These are phyloP conservation scores for Fusarium redolens DNA, from an alignment of 2,329 filamentous ascomycete species.

Conservation along the genomic window DNA sequence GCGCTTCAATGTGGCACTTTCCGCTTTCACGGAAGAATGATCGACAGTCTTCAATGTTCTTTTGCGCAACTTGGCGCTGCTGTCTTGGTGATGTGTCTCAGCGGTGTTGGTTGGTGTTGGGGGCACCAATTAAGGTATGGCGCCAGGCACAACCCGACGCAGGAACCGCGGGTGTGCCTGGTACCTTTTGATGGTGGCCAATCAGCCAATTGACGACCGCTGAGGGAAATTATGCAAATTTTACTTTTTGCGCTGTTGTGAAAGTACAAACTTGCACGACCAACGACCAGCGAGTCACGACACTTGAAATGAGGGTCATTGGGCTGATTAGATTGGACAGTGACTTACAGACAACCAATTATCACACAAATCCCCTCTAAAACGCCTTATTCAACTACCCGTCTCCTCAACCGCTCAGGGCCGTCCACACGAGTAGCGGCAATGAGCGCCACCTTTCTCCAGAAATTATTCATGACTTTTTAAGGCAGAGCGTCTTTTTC, in stretches of 20 bases:
- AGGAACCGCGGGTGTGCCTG: conserved; percentile 41
- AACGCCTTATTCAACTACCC: conserved; percentile 7
- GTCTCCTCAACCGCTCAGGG: conserved; percentile 1
- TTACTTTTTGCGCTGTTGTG: conserved; percentile 37
- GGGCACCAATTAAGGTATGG: conserved; percentile 25
- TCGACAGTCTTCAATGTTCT: conserved; percentile 9
- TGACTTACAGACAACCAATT: conserved; percentile 2
- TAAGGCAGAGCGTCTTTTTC: conserved; percentile 9
- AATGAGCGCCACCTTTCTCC: conserved; percentile 14
- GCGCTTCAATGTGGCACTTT: conserved; percentile 14
- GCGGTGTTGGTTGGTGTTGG: neutral
- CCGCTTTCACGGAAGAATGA: conserved; percentile 14
- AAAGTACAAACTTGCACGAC: neutral
- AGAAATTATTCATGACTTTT: conserved; percentile 7
- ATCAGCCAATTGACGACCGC: conserved; percentile 8
- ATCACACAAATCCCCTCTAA: neutral
- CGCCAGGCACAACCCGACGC: conserved; percentile 42
- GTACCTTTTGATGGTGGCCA: conserved; percentile 1
- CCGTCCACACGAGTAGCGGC: conserved; percentile 14
- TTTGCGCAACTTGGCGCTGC: conserved; percentile 8
- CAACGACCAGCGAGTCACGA: conserved; percentile 5
- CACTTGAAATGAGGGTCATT: conserved; percentile 12
- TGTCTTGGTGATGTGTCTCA: neutral
- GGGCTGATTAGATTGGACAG: conserved; percentile 22
- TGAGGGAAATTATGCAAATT: conserved; percentile 48